A percentile compares a stretch with the other conserved stretches of the same genome.
Evolutionary conservation across 2,329 filamentous ascomycete species (phyloP).

Genomic region (Torrubiella hemipterigena): DNA sequence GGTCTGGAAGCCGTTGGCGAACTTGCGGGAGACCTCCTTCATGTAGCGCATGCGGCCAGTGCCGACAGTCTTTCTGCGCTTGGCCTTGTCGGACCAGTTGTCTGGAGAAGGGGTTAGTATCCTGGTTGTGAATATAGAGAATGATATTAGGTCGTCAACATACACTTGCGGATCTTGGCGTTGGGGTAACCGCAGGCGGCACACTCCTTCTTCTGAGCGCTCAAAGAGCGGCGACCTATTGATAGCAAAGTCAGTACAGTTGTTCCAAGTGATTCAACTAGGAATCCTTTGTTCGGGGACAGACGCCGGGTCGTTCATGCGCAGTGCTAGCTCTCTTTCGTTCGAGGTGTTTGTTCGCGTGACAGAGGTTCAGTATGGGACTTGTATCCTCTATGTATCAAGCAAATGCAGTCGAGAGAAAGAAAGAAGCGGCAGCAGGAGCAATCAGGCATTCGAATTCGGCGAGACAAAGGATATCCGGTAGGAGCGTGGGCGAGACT

Average conservation of each 20-base stretch:
- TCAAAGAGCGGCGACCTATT: conserved; percentile 85
- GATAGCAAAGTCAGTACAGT: conserved; percentile 7
- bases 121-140: conserved; percentile 2
- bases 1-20: conserved; percentile 96
- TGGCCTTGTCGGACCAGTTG: conserved; percentile 99
- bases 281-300: too few relatives aligned
- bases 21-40: conserved; percentile 82
- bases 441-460: conserved; percentile 6
- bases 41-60: conserved; percentile 93
- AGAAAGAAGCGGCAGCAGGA: too few relatives aligned
- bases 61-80: conserved; percentile 98
- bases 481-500: conserved; percentile 33
- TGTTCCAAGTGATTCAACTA: too few relatives aligned
- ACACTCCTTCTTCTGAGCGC: conserved; percentile 99
- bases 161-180: conserved; percentile 98
- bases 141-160: conserved; percentile 27
- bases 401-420: too few relatives aligned
- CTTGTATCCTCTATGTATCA: too few relatives aligned
- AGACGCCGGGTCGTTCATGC: too few relatives aligned
- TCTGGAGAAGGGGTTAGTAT: conserved; percentile 38
- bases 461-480: too few relatives aligned
- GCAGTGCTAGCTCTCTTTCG: too few relatives aligned
- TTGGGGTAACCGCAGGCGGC: conserved; percentile 89
- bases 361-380: too few relatives aligned
- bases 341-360: too few relatives aligned